These are phyloP conservation scores for Lachancea cidri DNA, from an alignment of 805 yeast species.

Conservation along the genomic window DNA sequence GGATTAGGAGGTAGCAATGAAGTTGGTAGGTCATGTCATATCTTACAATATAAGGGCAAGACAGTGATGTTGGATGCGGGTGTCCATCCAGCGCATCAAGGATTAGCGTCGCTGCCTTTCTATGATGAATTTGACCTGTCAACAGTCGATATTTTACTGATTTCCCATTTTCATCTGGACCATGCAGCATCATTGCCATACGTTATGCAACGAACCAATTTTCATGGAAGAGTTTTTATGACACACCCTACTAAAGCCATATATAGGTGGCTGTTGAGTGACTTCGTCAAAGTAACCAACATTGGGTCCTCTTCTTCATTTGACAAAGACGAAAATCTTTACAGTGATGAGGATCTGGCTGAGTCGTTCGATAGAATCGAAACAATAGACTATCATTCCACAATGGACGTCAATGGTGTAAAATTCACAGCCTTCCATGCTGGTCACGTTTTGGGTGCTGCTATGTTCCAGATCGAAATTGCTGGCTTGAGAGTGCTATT, in stretches of 20 bases:
- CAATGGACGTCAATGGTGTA: constrained; percentile 77
- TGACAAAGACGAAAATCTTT: constrained; percentile 47
- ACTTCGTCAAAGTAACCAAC: constrained; percentile 85
- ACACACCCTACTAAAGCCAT: constrained; percentile 99
- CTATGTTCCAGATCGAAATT: constrained; percentile 93
- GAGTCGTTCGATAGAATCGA: constrained; percentile 87
- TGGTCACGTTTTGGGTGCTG: constrained; percentile 99
- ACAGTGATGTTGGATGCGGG: constrained; percentile 98
- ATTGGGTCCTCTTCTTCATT: constrained; percentile 40
- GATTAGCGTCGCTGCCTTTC: constrained; percentile 87
- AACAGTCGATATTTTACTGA: constrained; percentile 76
- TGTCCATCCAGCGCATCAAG: constrained; percentile 91
- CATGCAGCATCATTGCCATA: constrained; percentile 98
- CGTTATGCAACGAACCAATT: constrained; percentile 94
- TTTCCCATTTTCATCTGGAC: constrained; percentile 94
- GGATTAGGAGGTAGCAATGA: constrained; percentile 98
- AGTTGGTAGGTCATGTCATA: constrained; percentile 95
- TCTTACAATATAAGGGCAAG: constrained; percentile 86
- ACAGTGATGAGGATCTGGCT: constrained; percentile 85
- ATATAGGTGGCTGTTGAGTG: constrained; percentile 90
- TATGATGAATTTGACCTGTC: constrained; percentile 92
- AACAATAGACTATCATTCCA: constrained; percentile 92
- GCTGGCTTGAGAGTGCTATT: constrained; percentile 85
- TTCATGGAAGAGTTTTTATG: constrained; percentile 96
- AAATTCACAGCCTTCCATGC: constrained; percentile 98